phyloP scores from a whole-genome alignment of 768 basidiomycete genomes.

The Termitomyces sp. region DNA sequence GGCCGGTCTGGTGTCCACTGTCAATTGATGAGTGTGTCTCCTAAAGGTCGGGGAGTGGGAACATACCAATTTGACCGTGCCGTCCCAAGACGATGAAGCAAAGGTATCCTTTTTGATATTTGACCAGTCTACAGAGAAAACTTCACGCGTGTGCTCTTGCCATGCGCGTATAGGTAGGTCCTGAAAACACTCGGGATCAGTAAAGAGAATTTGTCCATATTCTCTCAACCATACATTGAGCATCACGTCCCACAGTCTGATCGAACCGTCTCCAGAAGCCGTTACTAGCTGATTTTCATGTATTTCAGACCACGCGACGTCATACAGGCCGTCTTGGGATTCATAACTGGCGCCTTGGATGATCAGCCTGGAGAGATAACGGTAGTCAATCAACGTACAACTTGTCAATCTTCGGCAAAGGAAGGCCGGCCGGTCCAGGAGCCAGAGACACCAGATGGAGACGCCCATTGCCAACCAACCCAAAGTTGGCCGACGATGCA shows the following conservation, averaged over 20 bases:
- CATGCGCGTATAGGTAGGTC: slow-evolving; percentile 86
- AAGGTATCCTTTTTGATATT: slow-evolving; percentile 89
- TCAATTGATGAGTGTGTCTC: slow-evolving; percentile 4
- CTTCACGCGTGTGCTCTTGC: slow-evolving; percentile 93
- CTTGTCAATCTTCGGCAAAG: slow-evolving; percentile 55
- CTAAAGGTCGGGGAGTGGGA: background rate
- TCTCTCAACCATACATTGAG: slow-evolving; percentile 57
- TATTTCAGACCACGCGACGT: slow-evolving; percentile 91
- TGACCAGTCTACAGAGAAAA: slow-evolving; percentile 94
- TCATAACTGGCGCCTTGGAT: slow-evolving; percentile 58
- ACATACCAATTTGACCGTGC: slow-evolving; percentile 79
- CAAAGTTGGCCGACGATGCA: slow-evolving; percentile 89
- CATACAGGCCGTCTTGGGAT: slow-evolving; percentile 85
- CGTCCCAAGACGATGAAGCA: slow-evolving; percentile 89
- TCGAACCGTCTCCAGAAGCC: slow-evolving; percentile 85
- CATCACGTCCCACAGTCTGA: slow-evolving; percentile 87
- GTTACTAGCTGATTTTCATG: slow-evolving; percentile 93
- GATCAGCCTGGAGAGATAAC: slow-evolving; percentile 15
- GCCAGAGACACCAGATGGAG: slow-evolving; percentile 59
- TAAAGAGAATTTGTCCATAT: background rate
- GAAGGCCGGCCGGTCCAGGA: slow-evolving; percentile 39
- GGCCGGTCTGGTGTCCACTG: slow-evolving; percentile 88
- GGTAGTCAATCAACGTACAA: slow-evolving; percentile 42
- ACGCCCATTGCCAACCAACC: slow-evolving; percentile 93
- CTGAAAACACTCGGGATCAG: slow-evolving; percentile 36